A percentile compares a stretch with the other conserved stretches of the same genome.
Conservation (phyloP, 140 eudicot genomes). For the Senecio squalidus region DNA sequence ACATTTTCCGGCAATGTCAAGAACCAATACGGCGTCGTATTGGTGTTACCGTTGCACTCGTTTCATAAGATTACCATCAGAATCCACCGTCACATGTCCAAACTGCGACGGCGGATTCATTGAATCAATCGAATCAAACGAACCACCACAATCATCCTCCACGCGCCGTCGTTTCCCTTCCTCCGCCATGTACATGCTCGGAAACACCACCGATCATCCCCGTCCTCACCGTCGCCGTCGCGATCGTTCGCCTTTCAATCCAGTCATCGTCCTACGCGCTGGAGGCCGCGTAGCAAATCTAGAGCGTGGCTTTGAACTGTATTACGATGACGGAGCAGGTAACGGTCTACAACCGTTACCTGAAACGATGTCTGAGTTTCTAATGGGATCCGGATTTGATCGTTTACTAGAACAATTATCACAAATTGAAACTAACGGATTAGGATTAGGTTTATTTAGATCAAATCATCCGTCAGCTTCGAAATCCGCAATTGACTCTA, state of each 20-base stretch:
- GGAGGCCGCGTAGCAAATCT: no score
- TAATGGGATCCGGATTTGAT: constrained; percentile 69
- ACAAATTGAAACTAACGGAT: constrained; percentile 51
- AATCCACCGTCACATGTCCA: constrained; percentile 42
- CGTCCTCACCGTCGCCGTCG: constrained; percentile 37
- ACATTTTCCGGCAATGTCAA: neutral
- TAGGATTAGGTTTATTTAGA: constrained; percentile 15
- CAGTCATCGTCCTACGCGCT: constrained; percentile 44
- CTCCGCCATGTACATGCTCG: constrained; percentile 21
- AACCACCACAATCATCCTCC: constrained; percentile 30
- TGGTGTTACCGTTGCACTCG: constrained; percentile 88
- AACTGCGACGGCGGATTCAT: constrained; percentile 65
- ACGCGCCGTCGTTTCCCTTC: no score
- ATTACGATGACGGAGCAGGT: constrained; percentile 67
- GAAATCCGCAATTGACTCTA: constrained; percentile 54
- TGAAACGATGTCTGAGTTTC: constrained; percentile 53
- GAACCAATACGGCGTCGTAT: constrained; percentile 43
- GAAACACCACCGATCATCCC: constrained; percentile 20
- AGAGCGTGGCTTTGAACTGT: constrained; percentile 7
- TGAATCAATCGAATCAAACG: constrained; percentile 38
- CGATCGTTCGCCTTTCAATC: constrained; percentile 56
- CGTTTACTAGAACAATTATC: constrained; percentile 56
- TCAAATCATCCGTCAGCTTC: constrained; percentile 63
- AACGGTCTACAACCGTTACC: constrained; percentile 68
- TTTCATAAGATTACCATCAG: constrained; percentile 34